Evolutionary conservation across 108 stramenopile species (phyloP).

Genomic region (Bacterosira constricta): DNA sequence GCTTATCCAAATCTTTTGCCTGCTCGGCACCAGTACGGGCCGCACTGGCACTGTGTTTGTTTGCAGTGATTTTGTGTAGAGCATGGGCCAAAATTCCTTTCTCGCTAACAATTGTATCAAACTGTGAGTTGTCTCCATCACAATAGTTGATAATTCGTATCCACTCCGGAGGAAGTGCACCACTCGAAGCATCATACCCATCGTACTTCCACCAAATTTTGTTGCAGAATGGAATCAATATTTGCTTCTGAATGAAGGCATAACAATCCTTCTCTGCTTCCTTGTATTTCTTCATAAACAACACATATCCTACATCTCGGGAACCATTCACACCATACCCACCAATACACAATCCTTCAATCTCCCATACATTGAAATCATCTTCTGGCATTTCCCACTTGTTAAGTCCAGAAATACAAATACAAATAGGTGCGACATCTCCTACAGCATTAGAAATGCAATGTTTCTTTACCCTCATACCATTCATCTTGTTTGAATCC

Average conservation of each 20-base stretch:
- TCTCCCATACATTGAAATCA: conserved; percentile 5
- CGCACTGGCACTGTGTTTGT: conserved; percentile 4
- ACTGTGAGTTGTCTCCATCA: conserved; percentile 8
- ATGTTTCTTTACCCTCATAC: neutral
- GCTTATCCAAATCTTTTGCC: no score
- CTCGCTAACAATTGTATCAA: neutral
- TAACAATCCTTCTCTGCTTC: conserved; percentile 1
- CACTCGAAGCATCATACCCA: neutral
- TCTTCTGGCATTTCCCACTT: conserved; percentile 6
- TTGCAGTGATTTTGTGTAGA: neutral
- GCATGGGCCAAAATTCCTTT: neutral
- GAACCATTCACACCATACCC: no score
- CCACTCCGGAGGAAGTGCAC: neutral
- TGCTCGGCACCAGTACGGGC: no score
- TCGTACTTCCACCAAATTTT: neutral
- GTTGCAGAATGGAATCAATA: neutral
- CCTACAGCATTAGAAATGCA: neutral
- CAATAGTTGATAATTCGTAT: neutral
- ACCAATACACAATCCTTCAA: conserved; percentile 9
- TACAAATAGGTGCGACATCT: neutral
- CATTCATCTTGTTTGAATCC: conserved; percentile 10
- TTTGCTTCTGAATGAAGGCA: neutral
- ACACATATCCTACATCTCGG: no score
- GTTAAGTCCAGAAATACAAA: neutral
- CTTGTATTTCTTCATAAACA: neutral